Conservation (phyloP, 371 early-diverging fungal species). For the Mucor sp. region DNA sequence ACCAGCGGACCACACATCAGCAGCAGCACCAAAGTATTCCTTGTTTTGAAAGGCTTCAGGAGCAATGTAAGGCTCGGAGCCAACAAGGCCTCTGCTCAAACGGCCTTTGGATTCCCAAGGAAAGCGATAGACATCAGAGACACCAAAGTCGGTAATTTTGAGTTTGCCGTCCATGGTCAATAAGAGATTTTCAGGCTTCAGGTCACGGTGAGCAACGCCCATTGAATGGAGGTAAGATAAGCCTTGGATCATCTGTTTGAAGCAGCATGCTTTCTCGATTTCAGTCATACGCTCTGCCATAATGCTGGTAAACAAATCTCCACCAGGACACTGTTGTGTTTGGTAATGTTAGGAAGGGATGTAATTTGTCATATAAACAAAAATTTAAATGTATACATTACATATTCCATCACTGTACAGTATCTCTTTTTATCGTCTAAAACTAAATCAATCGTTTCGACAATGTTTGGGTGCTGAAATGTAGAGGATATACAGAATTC, state of each 20-base stretch:
- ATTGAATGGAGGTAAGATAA: constrained; percentile 88
- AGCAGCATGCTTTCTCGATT: constrained; percentile 83
- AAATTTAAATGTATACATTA: constrained; percentile 5
- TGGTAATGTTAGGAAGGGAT: neutral
- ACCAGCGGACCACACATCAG: constrained; percentile 86
- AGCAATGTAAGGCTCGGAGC: constrained; percentile 91
- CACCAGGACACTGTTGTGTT: constrained; percentile 69
- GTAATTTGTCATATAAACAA: neutral
- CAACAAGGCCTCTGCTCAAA: constrained; percentile 80
- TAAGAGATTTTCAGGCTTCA: constrained; percentile 92
- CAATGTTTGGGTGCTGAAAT: constrained; percentile 79
- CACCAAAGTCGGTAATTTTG: constrained; percentile 98
- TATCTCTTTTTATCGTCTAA: constrained; percentile 88
- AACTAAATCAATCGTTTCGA: constrained; percentile 90
- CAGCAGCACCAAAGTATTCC: constrained; percentile 77
- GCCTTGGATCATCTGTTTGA: constrained; percentile 91
- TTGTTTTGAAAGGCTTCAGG: constrained; percentile 78
- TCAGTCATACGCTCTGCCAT: constrained; percentile 73
- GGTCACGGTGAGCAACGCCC: constrained; percentile 94
- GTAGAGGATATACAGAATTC: constrained; percentile 94
- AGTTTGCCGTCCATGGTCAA: constrained; percentile 77
- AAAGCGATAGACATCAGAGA: constrained; percentile 89
- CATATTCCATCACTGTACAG: constrained; percentile 95
- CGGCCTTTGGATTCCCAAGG: constrained; percentile 76
- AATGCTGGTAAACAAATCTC: constrained; percentile 81